Base-by-base conservation (phyloP, 495 filamentous ascomycete genomes). In the Sphaerosporella brunnea region DNA sequence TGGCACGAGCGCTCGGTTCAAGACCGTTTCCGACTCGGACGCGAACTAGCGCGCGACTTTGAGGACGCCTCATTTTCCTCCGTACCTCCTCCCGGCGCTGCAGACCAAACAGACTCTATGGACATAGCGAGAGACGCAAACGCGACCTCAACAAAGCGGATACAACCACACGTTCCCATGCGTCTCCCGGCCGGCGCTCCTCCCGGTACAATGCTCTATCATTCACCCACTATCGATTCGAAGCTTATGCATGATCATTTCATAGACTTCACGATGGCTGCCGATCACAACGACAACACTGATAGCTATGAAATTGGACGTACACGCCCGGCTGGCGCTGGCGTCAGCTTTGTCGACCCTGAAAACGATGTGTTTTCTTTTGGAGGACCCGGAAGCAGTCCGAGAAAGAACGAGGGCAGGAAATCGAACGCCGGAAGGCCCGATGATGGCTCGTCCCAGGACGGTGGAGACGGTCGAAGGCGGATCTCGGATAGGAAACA, bases 31-130 rank as follows among this genome's bases (percentile, higher is more conserved):
- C 47, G 58, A 9, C 36, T 61, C 23, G 58, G 58, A 50, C 58
- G 58, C 46, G 58, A 60, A 34, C 53, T 61, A 4, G 58, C 59
- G 13, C 58, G 51, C 36, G 58, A 61, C 47, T 61, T 61, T 28
- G 48, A 52, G 15, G 56, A 59, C 20, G 15, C 19, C 5, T 57
- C 58, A 4, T 56, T 60, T 37, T 53, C 57, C 7, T 53, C 53
- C 4, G 21, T 36, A 10, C 55, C 50, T n/a, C 51, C 55, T 13
- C 44, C 25, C 18, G 49, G 53, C 13, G 36, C 35, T n/a, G n/a
- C n/a, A n/a, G 53, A 49, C n/a, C 48, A 35, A 5, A 54, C 57
- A 10, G 46, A 51, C 7, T 48, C 48, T 16, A 46, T 51, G 16
- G 58, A 61, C 20, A 60, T 60, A 23, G 60, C 45, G 4, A 56